phyloP scores from a whole-genome alignment of 2,329 filamentous ascomycete species.

The Trichoderma lentiforme region DNA sequence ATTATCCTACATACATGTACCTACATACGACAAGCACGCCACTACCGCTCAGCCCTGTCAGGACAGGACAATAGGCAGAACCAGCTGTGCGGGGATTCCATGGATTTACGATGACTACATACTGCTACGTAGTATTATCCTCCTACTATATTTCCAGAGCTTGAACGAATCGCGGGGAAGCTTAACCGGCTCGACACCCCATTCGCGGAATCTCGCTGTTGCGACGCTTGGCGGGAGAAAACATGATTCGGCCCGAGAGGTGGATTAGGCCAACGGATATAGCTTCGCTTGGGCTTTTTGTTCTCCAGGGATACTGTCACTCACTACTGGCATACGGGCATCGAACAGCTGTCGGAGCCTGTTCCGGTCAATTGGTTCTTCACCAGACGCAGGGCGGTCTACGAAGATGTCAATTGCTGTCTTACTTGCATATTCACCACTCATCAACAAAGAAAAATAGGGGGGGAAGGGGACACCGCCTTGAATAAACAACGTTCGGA shows the following conservation, averaged over 20 bases:
- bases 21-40: not conserved
- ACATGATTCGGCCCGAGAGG: slow-evolving; percentile 15
- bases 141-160: not conserved
- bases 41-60: not conserved
- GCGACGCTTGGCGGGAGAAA: not conserved
- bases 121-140: not conserved
- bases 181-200: slow-evolving; percentile 2
- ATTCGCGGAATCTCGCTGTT: slow-evolving; percentile 19
- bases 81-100: not conserved
- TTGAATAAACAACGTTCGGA: not conserved
- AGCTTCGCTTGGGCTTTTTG: not conserved
- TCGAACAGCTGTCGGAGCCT: not conserved
- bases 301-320: not conserved
- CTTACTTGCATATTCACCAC: not conserved
- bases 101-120: not conserved
- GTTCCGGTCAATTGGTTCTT: not conserved
- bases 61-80: not conserved
- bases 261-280: not conserved
- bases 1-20: not conserved
- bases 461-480: not conserved
- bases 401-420: not conserved
- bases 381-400: not conserved
- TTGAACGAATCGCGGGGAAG: slow-evolving; percentile 16
- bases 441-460: not conserved
- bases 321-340: not conserved